Base-by-base conservation (phyloP, 73 alveolate species). In the Paramecium octaurelia region DNA sequence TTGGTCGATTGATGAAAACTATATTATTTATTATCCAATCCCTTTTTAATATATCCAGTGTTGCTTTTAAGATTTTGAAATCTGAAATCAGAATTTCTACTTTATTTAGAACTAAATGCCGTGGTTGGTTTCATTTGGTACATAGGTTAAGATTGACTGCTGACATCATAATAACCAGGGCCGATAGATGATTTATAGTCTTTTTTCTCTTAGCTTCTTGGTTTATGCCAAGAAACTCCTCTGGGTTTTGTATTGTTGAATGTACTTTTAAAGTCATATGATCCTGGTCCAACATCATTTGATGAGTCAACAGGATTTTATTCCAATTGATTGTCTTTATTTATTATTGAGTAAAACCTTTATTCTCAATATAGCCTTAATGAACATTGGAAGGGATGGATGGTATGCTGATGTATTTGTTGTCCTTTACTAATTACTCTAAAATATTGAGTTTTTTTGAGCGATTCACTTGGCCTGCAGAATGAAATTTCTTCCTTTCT, bases 51-150 rank as follows among this genome's bases (percentile, higher is more conserved):
- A 43, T 43, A 16, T 42, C 91, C 73, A 21, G 12, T 42, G n/a
- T 40, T 42, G n/a, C 8, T 23, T 77, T 43, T 40, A 6, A 16
- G 21, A 23, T 77, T 35, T 40, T 21, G 10, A 14, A 77, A 77
- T 77, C 35, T 77, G 35, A 77, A 23, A 42, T 77, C 90, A 40
- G 90, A 77, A 77, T 77, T 20, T 8, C 90, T 12, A 77, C 34
- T 46, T 27, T 12, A 44, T 80, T 80, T 80, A 0, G 76, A 44
- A 14, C 38, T 80, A 24, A 80, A 80, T 44, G 91, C 42, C 11
- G 77, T 80, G 3, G 76, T 42, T 31, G 91, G 91, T 80, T 80
- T 80, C 91, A 80, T 80, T 44, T 80, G n/a, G 34, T 80, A 48
- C 91, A 80, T 80, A 43, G 76, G 77, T 12, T 31, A 23, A 18